A percentile compares a stretch with the other conserved stretches of the same genome.
These are phyloP conservation scores for Phytopythium cucurbitacearum DNA, from an alignment of 352 stramenopile genomes.

Conservation along the genomic window DNA sequence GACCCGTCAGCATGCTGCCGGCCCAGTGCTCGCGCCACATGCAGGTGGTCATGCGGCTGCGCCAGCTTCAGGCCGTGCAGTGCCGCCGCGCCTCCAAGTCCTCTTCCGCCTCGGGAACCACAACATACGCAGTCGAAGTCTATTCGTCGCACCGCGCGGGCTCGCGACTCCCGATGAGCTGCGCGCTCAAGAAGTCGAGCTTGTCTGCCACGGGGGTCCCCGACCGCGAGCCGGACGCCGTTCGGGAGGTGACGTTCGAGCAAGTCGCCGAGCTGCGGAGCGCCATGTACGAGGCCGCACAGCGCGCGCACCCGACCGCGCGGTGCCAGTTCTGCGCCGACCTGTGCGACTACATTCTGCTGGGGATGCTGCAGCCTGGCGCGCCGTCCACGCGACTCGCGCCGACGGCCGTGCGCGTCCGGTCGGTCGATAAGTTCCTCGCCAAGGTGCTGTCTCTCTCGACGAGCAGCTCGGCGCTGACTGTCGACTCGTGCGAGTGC, in stretches of 20 bases:
- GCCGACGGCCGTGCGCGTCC: slow-evolving; percentile 15
- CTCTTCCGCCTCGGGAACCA: not conserved
- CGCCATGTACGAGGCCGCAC: slow-evolving; percentile 24
- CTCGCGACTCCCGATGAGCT: slow-evolving; percentile 19
- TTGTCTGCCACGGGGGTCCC: slow-evolving; percentile 3
- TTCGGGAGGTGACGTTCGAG: slow-evolving; percentile 18
- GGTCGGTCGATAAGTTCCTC: slow-evolving; percentile 19
- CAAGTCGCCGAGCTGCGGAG: slow-evolving; percentile 38
- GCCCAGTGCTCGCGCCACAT: slow-evolving; percentile 25
- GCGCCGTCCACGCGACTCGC: slow-evolving; percentile 17
- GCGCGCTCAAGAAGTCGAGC: slow-evolving; percentile 6
- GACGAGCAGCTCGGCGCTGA: slow-evolving; percentile 7
- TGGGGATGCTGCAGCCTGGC: slow-evolving; percentile 17
- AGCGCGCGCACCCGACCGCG: slow-evolving; percentile 17
- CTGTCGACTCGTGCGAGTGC: slow-evolving; percentile 16
- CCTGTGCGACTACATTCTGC: slow-evolving; percentile 32
- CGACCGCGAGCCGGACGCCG: slow-evolving; percentile 9
- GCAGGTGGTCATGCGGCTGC: slow-evolving; percentile 24
- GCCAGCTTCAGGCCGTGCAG: slow-evolving; percentile 13
- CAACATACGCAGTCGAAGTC: slow-evolving; percentile 16
- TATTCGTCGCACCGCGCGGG: slow-evolving; percentile 16
- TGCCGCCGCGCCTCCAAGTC: slow-evolving; percentile 1
- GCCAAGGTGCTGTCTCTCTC: slow-evolving; percentile 19
- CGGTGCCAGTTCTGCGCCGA: slow-evolving; percentile 38
- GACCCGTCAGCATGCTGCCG: slow-evolving; percentile 16